Conservation (phyloP, 306 rosid species). For the Cicer judaicum region DNA sequence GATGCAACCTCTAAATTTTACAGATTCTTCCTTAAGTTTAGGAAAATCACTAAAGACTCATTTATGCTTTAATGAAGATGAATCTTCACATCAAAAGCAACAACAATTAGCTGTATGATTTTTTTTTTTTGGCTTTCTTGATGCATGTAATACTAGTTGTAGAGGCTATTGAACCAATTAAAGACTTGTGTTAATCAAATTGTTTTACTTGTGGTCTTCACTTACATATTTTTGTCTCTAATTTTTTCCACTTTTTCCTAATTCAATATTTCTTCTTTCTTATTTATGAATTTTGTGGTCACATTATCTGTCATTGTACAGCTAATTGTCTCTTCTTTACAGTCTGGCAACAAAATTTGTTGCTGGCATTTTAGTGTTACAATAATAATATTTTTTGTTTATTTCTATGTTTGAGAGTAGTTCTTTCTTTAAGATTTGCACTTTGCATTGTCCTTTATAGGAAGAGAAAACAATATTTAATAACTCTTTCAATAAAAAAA, state of each 20-base stretch:
- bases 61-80: slow-evolving; percentile 78
- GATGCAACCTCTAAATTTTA: slow-evolving; percentile 61
- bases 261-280: not conserved
- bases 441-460: not conserved
- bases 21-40: slow-evolving; percentile 61
- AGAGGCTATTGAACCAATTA: slow-evolving; percentile 47
- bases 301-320: slow-evolving; percentile 45
- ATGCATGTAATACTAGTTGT: slow-evolving; percentile 50
- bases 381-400: not conserved
- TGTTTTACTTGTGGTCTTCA: slow-evolving; percentile 25
- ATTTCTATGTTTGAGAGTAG: slow-evolving; percentile 26
- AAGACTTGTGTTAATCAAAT: slow-evolving; percentile 45
- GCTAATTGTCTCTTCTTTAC: slow-evolving; percentile 53
- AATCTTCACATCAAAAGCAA: slow-evolving; percentile 70
- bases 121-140: slow-evolving; percentile 39
- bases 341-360: slow-evolving; percentile 48
- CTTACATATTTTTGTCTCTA: not conserved
- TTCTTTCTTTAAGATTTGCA: slow-evolving; percentile 28
- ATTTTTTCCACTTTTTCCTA: not conserved
- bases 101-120: slow-evolving; percentile 83
- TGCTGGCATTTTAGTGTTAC: not conserved
- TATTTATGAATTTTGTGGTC: slow-evolving; percentile 22
- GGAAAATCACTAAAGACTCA: slow-evolving; percentile 61
- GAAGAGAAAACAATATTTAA: no score
- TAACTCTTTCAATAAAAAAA: no score